Conservation (phyloP, 2,329 filamentous ascomycete species). For the Clarireedia hainanense region DNA sequence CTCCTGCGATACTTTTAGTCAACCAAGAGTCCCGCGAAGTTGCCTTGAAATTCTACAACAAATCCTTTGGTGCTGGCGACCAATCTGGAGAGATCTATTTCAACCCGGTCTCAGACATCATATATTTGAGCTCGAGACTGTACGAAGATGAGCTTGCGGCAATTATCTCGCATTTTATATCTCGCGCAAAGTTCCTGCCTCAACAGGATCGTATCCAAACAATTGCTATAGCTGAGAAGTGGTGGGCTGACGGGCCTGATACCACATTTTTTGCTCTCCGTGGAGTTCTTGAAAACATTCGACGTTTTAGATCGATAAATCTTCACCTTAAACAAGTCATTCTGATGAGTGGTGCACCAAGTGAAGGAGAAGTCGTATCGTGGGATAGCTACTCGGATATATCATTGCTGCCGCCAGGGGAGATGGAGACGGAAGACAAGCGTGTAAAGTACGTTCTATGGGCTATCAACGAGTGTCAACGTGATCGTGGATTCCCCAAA, state of each 20-base stretch:
- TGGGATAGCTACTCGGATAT: slow-evolving; percentile 2
- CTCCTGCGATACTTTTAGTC: slow-evolving; percentile 8
- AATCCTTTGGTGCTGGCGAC: slow-evolving; percentile 7
- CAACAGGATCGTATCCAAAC: slow-evolving; percentile 7
- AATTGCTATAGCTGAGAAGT: slow-evolving; percentile 1
- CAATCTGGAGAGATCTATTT: slow-evolving; percentile 7
- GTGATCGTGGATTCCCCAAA: neutral
- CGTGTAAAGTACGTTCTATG: neutral
- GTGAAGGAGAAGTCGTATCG: slow-evolving; percentile 2
- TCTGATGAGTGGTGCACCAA: neutral
- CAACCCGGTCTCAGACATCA: slow-evolving; percentile 6
- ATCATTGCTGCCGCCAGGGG: neutral
- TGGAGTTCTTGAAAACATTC: neutral
- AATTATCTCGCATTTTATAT: slow-evolving; percentile 6
- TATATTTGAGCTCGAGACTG: slow-evolving; percentile 9
- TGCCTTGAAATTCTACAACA: neutral
- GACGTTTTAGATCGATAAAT: neutral
- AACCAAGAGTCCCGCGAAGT: slow-evolving; percentile 9
- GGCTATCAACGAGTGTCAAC: neutral
- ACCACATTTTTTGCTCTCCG: neutral
- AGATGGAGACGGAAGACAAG: neutral
- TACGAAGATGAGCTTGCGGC: slow-evolving; percentile 7
- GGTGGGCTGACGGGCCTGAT: neutral
- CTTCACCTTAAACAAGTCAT: slow-evolving; percentile 1
- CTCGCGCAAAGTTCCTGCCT: neutral